Percentiles rank a stretch among this genome's conserved stretches.
phyloP scores from a whole-genome alignment of 2,329 filamentous ascomycete genomes.

The Stagonosporopsis vannaccii region DNA sequence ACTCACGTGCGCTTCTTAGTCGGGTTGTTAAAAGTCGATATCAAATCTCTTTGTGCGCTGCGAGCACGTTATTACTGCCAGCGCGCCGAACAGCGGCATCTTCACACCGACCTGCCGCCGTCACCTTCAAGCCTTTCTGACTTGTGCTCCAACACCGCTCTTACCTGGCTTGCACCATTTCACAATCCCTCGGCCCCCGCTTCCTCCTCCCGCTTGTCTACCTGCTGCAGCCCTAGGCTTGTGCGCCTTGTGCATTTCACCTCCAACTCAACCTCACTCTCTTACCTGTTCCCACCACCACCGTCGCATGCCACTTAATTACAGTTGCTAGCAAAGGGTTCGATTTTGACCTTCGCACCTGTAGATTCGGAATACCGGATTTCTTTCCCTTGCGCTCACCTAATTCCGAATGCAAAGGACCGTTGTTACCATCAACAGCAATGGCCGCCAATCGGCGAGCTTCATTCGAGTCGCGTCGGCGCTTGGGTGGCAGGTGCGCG shows the following conservation, averaged over 20 bases:
- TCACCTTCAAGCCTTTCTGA: constrained; percentile 6
- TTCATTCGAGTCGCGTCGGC: constrained; percentile 93
- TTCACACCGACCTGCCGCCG: constrained; percentile 18
- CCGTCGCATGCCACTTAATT: constrained; percentile 26
- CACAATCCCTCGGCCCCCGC: not conserved
- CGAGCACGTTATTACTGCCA: constrained; percentile 30
- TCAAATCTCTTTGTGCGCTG: constrained; percentile 32
- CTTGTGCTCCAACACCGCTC: constrained; percentile 31
- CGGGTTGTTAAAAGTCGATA: constrained; percentile 27
- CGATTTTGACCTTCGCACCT: constrained; percentile 7
- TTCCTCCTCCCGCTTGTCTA: constrained; percentile 14
- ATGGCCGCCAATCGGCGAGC: constrained; percentile 93
- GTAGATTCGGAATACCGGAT: not conserved
- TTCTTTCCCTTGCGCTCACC: not conserved
- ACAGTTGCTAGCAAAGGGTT: not conserved
- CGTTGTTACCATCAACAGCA: constrained; percentile 93
- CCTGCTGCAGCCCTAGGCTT: constrained; percentile 18
- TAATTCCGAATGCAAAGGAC: constrained; percentile 60
- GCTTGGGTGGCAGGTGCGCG: constrained; percentile 90
- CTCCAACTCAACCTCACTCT: constrained; percentile 12
- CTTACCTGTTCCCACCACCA: constrained; percentile 13
- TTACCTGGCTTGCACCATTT: constrained; percentile 23
- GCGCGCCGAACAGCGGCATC: constrained; percentile 37
- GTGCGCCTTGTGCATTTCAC: constrained; percentile 35
- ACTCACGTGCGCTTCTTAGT: constrained; percentile 33